These are phyloP conservation scores for Hypoxylon subgilvum DNA, from an alignment of 495 filamentous ascomycete species.

Conservation along the genomic window DNA sequence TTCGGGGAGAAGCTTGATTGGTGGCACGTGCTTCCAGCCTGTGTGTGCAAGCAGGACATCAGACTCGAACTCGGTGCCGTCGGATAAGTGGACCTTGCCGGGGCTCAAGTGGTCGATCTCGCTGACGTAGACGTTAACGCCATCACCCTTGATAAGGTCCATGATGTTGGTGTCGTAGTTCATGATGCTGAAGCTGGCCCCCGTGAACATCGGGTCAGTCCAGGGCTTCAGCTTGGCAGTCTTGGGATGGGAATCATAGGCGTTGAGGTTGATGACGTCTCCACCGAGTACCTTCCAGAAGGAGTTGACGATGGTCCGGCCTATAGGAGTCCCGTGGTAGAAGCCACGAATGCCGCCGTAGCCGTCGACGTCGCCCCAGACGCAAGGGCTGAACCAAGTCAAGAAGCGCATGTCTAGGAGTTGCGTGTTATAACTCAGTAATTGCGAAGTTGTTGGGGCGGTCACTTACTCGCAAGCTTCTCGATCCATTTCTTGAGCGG, in stretches of 20 bases:
- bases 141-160: conserved; percentile 61
- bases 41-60: conserved; percentile 74
- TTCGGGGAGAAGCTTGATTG: conserved; percentile 67
- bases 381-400: conserved; percentile 46
- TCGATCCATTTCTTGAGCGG: conserved; percentile 53
- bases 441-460: not conserved
- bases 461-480: conserved; percentile 63
- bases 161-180: conserved; percentile 72
- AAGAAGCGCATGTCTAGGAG: conserved; percentile 36
- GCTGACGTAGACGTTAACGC: conserved; percentile 64
- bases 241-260: conserved; percentile 63
- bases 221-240: conserved; percentile 65
- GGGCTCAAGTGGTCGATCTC: conserved; percentile 63
- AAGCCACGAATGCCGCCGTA: conserved; percentile 50
- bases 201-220: conserved; percentile 65
- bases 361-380: conserved; percentile 47
- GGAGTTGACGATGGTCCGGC: conserved; percentile 65
- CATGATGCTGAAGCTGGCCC: conserved; percentile 63
- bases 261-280: conserved; percentile 61
- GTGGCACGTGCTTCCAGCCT: conserved; percentile 69
- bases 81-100: conserved; percentile 61
- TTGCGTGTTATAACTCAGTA: conserved; percentile 10
- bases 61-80: conserved; percentile 60
- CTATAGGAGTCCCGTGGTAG: conserved; percentile 68
- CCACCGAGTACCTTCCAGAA: conserved; percentile 68